These are phyloP conservation scores for Thermochaetoides thermophila DNA, from an alignment of 495 filamentous ascomycete species.

Conservation along the genomic window DNA sequence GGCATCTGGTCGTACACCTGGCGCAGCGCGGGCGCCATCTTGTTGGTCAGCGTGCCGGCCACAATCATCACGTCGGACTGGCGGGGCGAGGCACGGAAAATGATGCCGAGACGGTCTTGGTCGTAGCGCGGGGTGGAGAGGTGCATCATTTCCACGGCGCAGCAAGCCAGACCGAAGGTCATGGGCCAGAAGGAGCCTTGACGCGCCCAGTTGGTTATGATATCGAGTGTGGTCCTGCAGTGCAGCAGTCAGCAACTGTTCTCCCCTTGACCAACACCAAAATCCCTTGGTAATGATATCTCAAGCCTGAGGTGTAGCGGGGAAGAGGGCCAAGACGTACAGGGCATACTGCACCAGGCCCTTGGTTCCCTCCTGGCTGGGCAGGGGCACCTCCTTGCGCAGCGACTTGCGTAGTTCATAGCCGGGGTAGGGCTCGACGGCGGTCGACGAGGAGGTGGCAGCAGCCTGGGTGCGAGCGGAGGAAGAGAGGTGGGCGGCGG, in stretches of 20 bases:
- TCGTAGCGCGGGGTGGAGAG: conserved; percentile 91
- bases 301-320: neutral
- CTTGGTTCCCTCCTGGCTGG: conserved; percentile 87
- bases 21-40: conserved; percentile 89
- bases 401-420: conserved; percentile 26
- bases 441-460: too few relatives aligned
- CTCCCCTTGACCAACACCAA: neutral
- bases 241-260: conserved; percentile 1
- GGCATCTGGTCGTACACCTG: conserved; percentile 99
- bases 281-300: too few relatives aligned
- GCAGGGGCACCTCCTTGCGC: conserved; percentile 63
- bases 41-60: conserved; percentile 89
- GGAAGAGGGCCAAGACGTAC: conserved; percentile 39
- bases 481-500: conserved; percentile 52
- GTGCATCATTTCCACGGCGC: conserved; percentile 98
- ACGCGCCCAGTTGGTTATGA: conserved; percentile 86
- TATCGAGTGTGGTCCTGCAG: conserved; percentile 72
- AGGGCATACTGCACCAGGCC: conserved; percentile 93
- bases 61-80: conserved; percentile 99
- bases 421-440: conserved; percentile 27
- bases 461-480: conserved; percentile 43
- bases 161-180: conserved; percentile 96
- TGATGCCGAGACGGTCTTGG: conserved; percentile 89
- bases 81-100: conserved; percentile 88
- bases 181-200: conserved; percentile 93